phyloP scores from a whole-genome alignment of 1,139 yeast genomes.

The Suhomyces terraborum region DNA sequence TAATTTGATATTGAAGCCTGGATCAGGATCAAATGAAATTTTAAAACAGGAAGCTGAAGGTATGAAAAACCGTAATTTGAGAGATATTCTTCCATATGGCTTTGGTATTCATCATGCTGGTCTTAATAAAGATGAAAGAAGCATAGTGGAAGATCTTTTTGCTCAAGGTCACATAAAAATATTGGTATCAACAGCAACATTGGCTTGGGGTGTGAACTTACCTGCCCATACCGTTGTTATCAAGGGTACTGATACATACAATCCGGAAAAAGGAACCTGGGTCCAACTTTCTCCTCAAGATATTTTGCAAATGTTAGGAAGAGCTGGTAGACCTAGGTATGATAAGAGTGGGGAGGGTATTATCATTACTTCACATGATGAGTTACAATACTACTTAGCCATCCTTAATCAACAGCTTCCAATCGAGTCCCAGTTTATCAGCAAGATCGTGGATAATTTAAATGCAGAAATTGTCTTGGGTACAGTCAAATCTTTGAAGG shows the following conservation, averaged over 20 bases:
- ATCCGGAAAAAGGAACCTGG: constrained; percentile 90
- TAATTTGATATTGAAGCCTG: constrained; percentile 48
- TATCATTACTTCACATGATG: constrained; percentile 84
- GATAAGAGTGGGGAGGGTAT: constrained; percentile 94
- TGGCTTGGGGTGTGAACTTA: constrained; percentile 98
- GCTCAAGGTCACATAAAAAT: constrained; percentile 84
- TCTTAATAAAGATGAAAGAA: constrained; percentile 68
- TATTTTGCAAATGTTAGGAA: constrained; percentile 90
- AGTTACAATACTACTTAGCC: constrained; percentile 85
- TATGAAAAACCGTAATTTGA: constrained; percentile 56
- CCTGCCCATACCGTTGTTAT: constrained; percentile 97
- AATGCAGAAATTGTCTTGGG: constrained; percentile 91
- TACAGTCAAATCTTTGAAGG: constrained; percentile 57
- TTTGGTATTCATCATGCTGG: constrained; percentile 98
- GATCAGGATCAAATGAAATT: constrained; percentile 63
- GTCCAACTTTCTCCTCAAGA: constrained; percentile 90
- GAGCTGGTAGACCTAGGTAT: constrained; percentile 97
- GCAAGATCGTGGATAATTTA: constrained; percentile 67
- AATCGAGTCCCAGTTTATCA: constrained; percentile 83
- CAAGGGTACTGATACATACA: constrained; percentile 92
- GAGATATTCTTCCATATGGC: constrained; percentile 66
- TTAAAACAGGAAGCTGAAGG: constrained; percentile 63
- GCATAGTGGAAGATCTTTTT: constrained; percentile 80
- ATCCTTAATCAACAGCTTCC: constrained; percentile 88
- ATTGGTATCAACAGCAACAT: constrained; percentile 89